Evolutionary conservation across 2,329 filamentous ascomycete species (phyloP), one percentile per base, ranked within the genome.

Genomic region (Ophiostoma sp.): DNA sequence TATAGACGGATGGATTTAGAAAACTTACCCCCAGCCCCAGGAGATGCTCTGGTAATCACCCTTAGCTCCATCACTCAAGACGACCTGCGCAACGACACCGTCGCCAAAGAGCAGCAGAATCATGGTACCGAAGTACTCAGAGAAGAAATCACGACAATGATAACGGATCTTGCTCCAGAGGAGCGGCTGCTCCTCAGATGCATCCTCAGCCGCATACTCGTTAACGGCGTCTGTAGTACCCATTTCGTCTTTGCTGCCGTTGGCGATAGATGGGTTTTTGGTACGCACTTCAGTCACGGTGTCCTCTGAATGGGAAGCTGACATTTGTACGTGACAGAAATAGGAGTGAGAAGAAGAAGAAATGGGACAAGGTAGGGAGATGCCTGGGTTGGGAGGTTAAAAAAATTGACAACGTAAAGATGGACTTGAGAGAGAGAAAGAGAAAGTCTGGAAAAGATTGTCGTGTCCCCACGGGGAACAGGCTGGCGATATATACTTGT

Each of bases 101-200:
- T 91, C 85, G 4, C 89, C 89, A 73, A 91, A 91, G 55, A 91
- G 77, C 69, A 91, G 80, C 71, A 91, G 76, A 67, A 89, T 82
- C 79, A 91, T 87, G 12, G 85, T 88, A 7, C 87, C 88, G 65
- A 88, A 83, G 77, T 90, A 90, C 72, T 91, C 87, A 0, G 86
- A 85, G 72, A 90, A 85, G 1, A 83, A 83, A 71, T 89, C 87
- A 69, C 83, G 81, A 49, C 84, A 78, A 41, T 77, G 72, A 27
- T 79, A 76, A 60, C 87, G 81, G 41, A 86, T 76, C 52, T 79
- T 79, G 64, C 79, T 82, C 88, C 87, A 90, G 18, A 42, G 47
- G 16, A 71, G 70, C 60, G 62, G 55, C 18, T 67, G 42, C 14
- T 67, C 66, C 38, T 69, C 67, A 5, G 47, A 12, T 4, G n/a